Evolutionary conservation across 2,329 filamentous ascomycete genomes (phyloP).

Genomic region (Exophiala xenobiotica): DNA sequence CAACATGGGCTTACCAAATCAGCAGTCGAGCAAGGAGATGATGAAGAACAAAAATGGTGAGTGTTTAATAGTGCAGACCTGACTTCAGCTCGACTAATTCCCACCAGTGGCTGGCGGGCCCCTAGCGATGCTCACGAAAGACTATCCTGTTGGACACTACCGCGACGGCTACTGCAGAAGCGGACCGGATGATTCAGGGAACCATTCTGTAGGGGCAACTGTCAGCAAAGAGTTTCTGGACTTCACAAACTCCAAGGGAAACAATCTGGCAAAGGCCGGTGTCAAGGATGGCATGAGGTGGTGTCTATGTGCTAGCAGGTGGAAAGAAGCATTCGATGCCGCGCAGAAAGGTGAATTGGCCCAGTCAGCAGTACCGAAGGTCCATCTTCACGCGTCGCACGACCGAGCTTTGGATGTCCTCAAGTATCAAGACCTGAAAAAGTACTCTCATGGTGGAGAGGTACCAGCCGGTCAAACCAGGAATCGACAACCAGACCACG

Average conservation of each 20-base stretch:
- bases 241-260: slow-evolving; percentile 58
- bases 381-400: slow-evolving; percentile 40
- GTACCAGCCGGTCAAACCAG: slow-evolving; percentile 13
- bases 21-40: slow-evolving; percentile 25
- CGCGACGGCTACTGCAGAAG: slow-evolving; percentile 62
- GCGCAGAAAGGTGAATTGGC: slow-evolving; percentile 43
- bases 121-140: slow-evolving; percentile 57
- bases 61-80: neutral
- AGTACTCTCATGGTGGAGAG: slow-evolving; percentile 32
- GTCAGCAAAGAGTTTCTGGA: slow-evolving; percentile 63
- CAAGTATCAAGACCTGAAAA: slow-evolving; percentile 37
- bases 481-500: slow-evolving; percentile 11
- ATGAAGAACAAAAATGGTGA: slow-evolving; percentile 30
- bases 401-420: slow-evolving; percentile 38
- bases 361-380: slow-evolving; percentile 28
- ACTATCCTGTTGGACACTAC: slow-evolving; percentile 61
- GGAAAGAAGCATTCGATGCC: slow-evolving; percentile 61
- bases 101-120: slow-evolving; percentile 56
- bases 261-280: slow-evolving; percentile 57
- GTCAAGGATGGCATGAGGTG: slow-evolving; percentile 61
- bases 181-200: slow-evolving; percentile 55
- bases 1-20: slow-evolving; percentile 12
- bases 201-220: slow-evolving; percentile 59
- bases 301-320: slow-evolving; percentile 61
- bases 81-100: neutral